Percentiles rank a stretch among this genome's conserved stretches.
Conservation (phyloP, 768 basidiomycete genomes). For the Crassisporium funariophilum region DNA sequence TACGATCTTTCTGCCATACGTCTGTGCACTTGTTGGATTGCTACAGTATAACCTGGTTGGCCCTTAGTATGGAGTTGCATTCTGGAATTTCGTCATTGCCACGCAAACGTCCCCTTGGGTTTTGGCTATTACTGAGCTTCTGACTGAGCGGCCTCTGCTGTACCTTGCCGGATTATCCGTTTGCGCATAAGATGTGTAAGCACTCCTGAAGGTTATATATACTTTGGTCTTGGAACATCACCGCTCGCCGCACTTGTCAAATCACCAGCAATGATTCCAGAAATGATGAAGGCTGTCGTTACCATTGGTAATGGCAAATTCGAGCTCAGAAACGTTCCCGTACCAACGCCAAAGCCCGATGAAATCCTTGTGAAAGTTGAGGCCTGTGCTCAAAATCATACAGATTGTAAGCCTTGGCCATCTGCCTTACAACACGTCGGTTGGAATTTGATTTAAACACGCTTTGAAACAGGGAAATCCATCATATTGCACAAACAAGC, state of each 20-base stretch:
- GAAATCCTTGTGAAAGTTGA: conserved; percentile 26
- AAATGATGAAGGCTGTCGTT: conserved; percentile 26
- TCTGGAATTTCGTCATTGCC: too few relatives aligned
- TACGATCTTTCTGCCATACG: too few relatives aligned
- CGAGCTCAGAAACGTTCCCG: conserved; percentile 11
- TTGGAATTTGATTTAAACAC: not conserved
- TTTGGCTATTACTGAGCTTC: too few relatives aligned
- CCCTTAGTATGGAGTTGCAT: too few relatives aligned
- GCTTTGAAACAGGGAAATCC: conserved; percentile 16
- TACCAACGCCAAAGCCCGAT: conserved; percentile 14
- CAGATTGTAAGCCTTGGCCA: conserved; percentile 22
- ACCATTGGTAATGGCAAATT: conserved; percentile 20
- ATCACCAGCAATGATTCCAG: conserved; percentile 8
- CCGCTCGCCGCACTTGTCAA: not conserved
- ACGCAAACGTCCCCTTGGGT: too few relatives aligned
- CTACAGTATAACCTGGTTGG: too few relatives aligned
- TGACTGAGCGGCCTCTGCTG: too few relatives aligned
- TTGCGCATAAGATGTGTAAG: too few relatives aligned
- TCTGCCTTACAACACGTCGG: conserved; percentile 1
- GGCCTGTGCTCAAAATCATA: conserved; percentile 27
- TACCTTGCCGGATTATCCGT: too few relatives aligned
- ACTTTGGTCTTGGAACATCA: not conserved
- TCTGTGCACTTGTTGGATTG: too few relatives aligned
- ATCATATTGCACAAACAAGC: conserved; percentile 14
- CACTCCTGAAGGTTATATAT: not conserved